These are phyloP conservation scores for Tillandsia fasciculata DNA, from an alignment of 176 grass and related monocot genomes.

Conservation along the genomic window DNA sequence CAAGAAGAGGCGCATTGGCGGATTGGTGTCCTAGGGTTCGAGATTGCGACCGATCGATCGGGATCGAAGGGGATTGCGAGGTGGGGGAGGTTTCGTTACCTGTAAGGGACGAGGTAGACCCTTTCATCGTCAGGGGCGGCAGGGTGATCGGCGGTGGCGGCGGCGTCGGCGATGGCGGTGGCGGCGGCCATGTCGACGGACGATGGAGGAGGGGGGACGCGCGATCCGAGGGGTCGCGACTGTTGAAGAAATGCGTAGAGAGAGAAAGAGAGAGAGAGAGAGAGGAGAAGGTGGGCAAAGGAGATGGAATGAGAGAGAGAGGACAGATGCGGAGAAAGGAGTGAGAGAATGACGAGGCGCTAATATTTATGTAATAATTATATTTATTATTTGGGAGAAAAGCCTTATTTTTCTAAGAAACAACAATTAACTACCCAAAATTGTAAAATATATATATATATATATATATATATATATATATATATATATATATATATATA, in stretches of 20 bases:
- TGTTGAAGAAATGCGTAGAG: neutral
- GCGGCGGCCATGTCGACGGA: constrained; percentile 28
- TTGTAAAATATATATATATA: too few species aligned
- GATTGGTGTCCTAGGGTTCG: neutral
- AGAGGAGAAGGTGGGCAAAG: constrained; percentile 5
- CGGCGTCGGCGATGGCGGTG: constrained; percentile 26
- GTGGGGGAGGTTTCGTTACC: neutral
- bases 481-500: too few species aligned
- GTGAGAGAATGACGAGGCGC: neutral
- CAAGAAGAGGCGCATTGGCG: neutral
- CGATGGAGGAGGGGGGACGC: neutral
- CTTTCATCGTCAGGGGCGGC: constrained; percentile 12
- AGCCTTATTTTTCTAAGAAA: too few species aligned
- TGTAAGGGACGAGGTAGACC: constrained; percentile 66
- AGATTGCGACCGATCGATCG: constrained; percentile 10
- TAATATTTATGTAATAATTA: neutral
- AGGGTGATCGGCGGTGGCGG: neutral
- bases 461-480: too few species aligned
- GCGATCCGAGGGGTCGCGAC: neutral
- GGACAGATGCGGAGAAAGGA: neutral
- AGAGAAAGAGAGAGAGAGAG: neutral
- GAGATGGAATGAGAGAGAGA: neutral
- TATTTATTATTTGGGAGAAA: too few species aligned
- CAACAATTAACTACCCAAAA: too few species aligned
- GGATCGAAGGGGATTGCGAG: too few species aligned